Percentiles rank a stretch among this genome's conserved stretches.
Conservation (phyloP, 2,329 filamentous ascomycete genomes). For the Penicillium thymicola region DNA sequence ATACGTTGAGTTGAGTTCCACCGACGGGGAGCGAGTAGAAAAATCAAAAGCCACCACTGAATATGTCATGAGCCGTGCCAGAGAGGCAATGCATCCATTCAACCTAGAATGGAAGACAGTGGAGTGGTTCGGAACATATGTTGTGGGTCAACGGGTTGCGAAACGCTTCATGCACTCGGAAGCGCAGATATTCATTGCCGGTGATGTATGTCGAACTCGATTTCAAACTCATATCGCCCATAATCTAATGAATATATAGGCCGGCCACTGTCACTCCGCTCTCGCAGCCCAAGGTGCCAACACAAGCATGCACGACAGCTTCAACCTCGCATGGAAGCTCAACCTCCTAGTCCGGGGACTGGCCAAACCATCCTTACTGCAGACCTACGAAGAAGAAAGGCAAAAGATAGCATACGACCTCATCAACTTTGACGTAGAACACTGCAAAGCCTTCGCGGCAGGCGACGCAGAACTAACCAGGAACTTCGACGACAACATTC, state of each 20-base stretch:
- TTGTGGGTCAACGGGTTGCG: constrained; percentile 50
- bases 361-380: constrained; percentile 21
- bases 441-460: constrained; percentile 53
- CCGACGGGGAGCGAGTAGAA: constrained; percentile 27
- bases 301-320: constrained; percentile 37
- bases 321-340: constrained; percentile 38
- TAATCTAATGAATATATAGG: constrained; percentile 12
- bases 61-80: constrained; percentile 61
- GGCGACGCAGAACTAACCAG: constrained; percentile 63
- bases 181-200: constrained; percentile 48
- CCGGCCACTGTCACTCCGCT: constrained; percentile 33
- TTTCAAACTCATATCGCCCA: not conserved
- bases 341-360: constrained; percentile 28
- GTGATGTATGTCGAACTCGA: constrained; percentile 36
- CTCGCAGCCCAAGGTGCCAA: constrained; percentile 37
- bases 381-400: constrained; percentile 32
- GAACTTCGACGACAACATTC: constrained; percentile 68
- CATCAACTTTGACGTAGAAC: constrained; percentile 38
- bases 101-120: constrained; percentile 42
- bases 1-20: constrained; percentile 45
- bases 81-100: constrained; percentile 47
- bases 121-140: constrained; percentile 53
- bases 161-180: constrained; percentile 44
- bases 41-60: constrained; percentile 52
- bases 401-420: constrained; percentile 32